Evolutionary conservation across 2,329 filamentous ascomycete species (phyloP), one percentile per base, ranked within the genome.

Genomic region (Amauroascus verrucosus): DNA sequence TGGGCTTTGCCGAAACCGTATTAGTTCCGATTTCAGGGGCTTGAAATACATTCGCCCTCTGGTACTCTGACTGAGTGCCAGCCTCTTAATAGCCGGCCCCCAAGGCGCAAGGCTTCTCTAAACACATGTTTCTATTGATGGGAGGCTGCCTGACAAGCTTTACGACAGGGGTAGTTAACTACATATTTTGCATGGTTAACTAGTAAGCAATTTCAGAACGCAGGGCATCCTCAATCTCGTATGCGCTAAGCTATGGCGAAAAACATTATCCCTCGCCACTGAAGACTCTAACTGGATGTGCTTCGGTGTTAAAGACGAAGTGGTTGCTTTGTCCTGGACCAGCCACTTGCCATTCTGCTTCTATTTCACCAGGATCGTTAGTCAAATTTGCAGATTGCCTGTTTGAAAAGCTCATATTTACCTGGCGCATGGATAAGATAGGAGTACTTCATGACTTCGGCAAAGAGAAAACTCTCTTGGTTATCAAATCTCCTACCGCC

Each of bases 391-490:
- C 18, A 5, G 18, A 18, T n/a, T 13, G 16, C 6, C 28, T 16
- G 37, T 1, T 30, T 7, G 22, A 28, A 38, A 9, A 13, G 13
- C 18, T 3, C 8, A 26, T 4, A 13, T 56, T 41, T 48, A 58
- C 57, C 57, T 37, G 32, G 33, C 0, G 79, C 76, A 64, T 82
- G 81, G 55, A 86, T 85, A 61, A 94, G 66, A 70, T 86, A 94
- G 54, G 78, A 74, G 67, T 94, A 94, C 75, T 95, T 95, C 67
- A 95, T 66, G 57, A 89, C 85, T 73, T 95, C 88, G 0, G 88
- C 88, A 67, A 94, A 88, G 74, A 86, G 83, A 72, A 93, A 95
- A 62, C 85, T 90, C 71, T 95, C 87, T 75, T 91, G 85, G 65
- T 84, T 83, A 66, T 95, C 80, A 40, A 69, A 67, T 55, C 77